Base-by-base conservation (phyloP, 768 basidiomycete genomes). In the Tricholoma terreum region DNA sequence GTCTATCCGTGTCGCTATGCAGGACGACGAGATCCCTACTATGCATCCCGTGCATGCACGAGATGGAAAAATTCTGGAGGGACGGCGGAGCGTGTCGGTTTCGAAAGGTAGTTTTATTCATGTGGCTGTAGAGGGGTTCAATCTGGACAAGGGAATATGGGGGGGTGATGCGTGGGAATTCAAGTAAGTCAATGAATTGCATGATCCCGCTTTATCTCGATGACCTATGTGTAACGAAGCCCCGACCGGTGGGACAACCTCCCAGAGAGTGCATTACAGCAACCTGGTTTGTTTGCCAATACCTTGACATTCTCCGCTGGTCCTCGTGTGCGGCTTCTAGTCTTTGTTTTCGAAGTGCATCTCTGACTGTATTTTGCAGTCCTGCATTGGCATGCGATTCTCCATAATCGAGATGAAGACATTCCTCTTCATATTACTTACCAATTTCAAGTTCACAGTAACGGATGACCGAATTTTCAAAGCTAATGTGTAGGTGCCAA, bases 371-470 rank as follows among this genome's bases (percentile, higher is more conserved):
- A 51, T 52, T 12, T 54, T 58, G 52, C 53, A 93, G 91, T 87
- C 89, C 1, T 93, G 92, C 66, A 88, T 92, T 50, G 91, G 91
- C 2, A 78, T 89, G 74, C 83, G 86, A 21, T 91, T 94, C 69
- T 89, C 91, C 5, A 73, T 92, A 67, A 89, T 92, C 54, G 90
- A 94, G 73, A 85, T 91, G 61, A 93, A 93, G 73, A 79, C 82
- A 0, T 86, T 93, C 66, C 65, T 91, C 8, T 90, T 84, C 63
- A 78, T 85, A 50, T 76, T 93, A 19, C 61, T 93, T 42, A 84
- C 84, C 11, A 79, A 82, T 64, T 93, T 91, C 62, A 75, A 70
- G 6, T 92, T 87, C 63, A 59, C 67, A n/a, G 67, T 76, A 56
- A 82, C 84, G 2, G 74, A 72, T n/a, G 77, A 80, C 12, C 77